Conservation (phyloP, 2,329 filamentous ascomycete genomes). For the Lecanoromycetidae sp. region DNA sequence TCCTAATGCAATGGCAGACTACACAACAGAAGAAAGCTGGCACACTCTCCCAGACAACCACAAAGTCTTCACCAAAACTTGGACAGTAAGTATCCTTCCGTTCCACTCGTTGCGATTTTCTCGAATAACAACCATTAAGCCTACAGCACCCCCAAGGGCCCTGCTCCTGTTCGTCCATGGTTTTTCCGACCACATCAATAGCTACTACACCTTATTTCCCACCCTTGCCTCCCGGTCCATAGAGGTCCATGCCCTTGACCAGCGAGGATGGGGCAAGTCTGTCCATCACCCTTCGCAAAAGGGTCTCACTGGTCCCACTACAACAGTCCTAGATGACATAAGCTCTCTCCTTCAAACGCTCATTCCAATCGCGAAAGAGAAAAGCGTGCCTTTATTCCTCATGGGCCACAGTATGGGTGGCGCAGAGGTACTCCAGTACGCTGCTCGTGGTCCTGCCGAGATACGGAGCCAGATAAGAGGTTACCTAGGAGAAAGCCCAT, state of each 20-base stretch:
- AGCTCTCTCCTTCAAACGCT: conserved; percentile 58
- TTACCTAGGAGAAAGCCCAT: conserved; percentile 65
- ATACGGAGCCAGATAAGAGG: conserved; percentile 54
- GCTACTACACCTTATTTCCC: conserved; percentile 64
- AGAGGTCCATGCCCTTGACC: conserved; percentile 66
- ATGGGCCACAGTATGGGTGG: conserved; percentile 91
- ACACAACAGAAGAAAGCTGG: conserved; percentile 39
- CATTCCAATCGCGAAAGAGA: conserved; percentile 32
- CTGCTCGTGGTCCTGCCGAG: conserved; percentile 34
- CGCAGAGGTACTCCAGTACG: conserved; percentile 57
- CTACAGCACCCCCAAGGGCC: conserved; percentile 47
- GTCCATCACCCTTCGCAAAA: conserved; percentile 49
- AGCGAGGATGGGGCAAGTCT: conserved; percentile 76
- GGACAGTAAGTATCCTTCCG: conserved; percentile 40
- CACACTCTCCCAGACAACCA: conserved; percentile 40
- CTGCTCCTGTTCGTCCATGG: conserved; percentile 77
- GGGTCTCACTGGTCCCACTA: conserved; percentile 63
- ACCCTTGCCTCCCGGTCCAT: conserved; percentile 59
- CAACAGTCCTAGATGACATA: conserved; percentile 63
- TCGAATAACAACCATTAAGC: conserved; percentile 30
- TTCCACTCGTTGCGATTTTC: conserved; percentile 1
- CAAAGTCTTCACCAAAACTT: conserved; percentile 50
- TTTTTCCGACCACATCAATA: conserved; percentile 72
- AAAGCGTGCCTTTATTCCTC: conserved; percentile 56
- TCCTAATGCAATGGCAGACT: conserved; percentile 25